Conservation (phyloP, 257 asterid species). For the Solanum verrucosum region DNA sequence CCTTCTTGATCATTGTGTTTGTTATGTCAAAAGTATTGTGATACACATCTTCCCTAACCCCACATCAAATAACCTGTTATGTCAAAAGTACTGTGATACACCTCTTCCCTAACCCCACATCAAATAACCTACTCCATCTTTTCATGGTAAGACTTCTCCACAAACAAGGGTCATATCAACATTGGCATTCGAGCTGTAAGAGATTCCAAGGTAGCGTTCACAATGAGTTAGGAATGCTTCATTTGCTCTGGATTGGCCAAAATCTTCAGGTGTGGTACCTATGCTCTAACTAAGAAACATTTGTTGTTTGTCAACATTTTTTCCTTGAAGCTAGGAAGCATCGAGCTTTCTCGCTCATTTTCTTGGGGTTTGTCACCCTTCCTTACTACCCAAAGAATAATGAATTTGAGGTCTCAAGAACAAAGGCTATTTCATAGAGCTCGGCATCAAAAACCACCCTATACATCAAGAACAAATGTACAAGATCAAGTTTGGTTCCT, state of each 20-base stretch:
- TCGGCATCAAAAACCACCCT: neutral
- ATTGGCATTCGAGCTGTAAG: constrained; percentile 9
- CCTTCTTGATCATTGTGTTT: neutral
- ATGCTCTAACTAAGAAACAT: constrained; percentile 13
- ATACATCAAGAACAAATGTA: constrained; percentile 14
- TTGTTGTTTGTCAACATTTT: neutral
- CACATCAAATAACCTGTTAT: neutral
- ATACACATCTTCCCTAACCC: constrained; percentile 14
- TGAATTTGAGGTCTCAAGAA: constrained; percentile 4
- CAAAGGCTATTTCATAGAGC: constrained; percentile 7
- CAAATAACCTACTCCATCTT: neutral
- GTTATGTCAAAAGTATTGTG: neutral
- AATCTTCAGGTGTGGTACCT: constrained; percentile 13
- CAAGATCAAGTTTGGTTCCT: neutral
- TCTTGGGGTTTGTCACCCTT: neutral
- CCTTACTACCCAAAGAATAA: constrained; percentile 12
- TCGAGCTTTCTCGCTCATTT: neutral
- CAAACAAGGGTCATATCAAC: constrained; percentile 15
- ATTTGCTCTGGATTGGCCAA: constrained; percentile 2
- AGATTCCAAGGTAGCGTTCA: constrained; percentile 16
- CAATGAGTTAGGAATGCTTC: constrained; percentile 22
- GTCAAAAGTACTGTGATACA: neutral
- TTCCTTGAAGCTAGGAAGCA: constrained; percentile 12
- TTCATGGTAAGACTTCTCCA: constrained; percentile 17
- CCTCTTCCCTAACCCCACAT: constrained; percentile 8